Percentiles rank a stretch among this genome's conserved stretches.
Conservation (phyloP, 2,329 filamentous ascomycete genomes). For the Blastomyces gilchristii region DNA sequence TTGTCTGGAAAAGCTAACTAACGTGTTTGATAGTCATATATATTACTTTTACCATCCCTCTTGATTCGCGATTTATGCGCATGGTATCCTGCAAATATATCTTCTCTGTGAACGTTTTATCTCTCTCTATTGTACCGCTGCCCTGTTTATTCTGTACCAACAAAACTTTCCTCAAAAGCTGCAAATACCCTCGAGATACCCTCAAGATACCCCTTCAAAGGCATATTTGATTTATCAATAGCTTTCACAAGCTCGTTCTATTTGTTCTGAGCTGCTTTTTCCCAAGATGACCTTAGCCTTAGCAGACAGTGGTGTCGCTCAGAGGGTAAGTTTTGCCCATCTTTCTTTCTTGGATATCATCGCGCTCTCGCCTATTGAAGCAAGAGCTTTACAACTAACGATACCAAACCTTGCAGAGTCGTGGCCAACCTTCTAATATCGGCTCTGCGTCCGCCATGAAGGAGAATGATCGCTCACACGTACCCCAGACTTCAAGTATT, state of each 20-base stretch:
- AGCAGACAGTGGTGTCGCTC: conserved; percentile 27
- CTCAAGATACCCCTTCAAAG: conserved; percentile 6
- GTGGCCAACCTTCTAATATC: conserved; percentile 33
- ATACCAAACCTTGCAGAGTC: conserved; percentile 15
- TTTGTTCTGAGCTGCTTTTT: conserved; percentile 14
- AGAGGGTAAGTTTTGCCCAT: conserved; percentile 26
- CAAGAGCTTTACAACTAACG: background rate
- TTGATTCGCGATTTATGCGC: conserved; percentile 15
- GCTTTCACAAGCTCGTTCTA: conserved; percentile 18
- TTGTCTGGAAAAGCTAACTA: conserved; percentile 2
- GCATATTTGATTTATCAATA: conserved; percentile 8
- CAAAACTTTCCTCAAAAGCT: conserved; percentile 5
- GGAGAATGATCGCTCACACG: conserved; percentile 25
- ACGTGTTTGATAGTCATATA: background rate
- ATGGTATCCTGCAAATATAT: conserved; percentile 26
- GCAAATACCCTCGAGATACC: conserved; percentile 11
- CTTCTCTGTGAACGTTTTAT: conserved; percentile 9
- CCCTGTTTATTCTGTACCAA: conserved; percentile 16
- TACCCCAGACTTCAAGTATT: conserved; percentile 31
- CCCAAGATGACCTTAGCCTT: conserved; percentile 29
- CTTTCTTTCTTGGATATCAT: background rate
- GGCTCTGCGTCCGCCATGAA: conserved; percentile 26
- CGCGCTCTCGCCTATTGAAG: background rate
- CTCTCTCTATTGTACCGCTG: background rate
- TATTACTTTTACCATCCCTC: conserved; percentile 4